Evolutionary conservation across 2,329 filamentous ascomycete species (phyloP).

Genomic region (Botrytis squamosa): DNA sequence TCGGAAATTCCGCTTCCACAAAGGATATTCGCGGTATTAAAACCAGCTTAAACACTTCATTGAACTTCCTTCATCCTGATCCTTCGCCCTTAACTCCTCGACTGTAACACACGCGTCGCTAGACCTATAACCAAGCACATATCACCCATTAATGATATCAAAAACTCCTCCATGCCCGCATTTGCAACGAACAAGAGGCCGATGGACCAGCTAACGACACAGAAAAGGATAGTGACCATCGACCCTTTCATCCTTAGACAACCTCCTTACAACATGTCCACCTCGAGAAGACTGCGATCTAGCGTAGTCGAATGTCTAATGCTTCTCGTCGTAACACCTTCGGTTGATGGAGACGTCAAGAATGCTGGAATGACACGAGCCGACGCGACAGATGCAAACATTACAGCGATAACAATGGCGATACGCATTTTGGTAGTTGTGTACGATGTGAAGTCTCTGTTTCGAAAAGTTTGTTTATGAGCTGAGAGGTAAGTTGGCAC

Average conservation of each 20-base stretch:
- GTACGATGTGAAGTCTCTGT: neutral
- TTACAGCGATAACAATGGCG: conserved; percentile 11
- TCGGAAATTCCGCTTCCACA: neutral
- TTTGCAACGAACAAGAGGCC: neutral
- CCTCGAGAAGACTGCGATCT: neutral
- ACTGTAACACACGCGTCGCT: neutral
- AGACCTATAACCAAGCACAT: neutral
- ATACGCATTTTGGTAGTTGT: conserved; percentile 21
- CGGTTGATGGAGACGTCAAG: neutral
- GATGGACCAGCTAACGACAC: no score
- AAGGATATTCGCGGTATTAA: no score
- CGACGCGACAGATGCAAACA: conserved; percentile 16
- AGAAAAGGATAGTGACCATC: neutral
- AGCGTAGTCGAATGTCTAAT: neutral
- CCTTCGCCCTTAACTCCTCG: neutral
- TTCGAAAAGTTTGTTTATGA: no score
- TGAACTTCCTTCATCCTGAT: neutral
- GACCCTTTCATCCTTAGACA: no score
- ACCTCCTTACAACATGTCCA: neutral
- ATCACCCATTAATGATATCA: neutral
- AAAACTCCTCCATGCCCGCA: neutral
- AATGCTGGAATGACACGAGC: conserved; percentile 26
- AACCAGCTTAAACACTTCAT: neutral
- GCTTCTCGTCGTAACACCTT: neutral
- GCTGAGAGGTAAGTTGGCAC: neutral